These are phyloP conservation scores for Aquilaria sinensis DNA, from an alignment of 345 rosid species.

Conservation along the genomic window DNA sequence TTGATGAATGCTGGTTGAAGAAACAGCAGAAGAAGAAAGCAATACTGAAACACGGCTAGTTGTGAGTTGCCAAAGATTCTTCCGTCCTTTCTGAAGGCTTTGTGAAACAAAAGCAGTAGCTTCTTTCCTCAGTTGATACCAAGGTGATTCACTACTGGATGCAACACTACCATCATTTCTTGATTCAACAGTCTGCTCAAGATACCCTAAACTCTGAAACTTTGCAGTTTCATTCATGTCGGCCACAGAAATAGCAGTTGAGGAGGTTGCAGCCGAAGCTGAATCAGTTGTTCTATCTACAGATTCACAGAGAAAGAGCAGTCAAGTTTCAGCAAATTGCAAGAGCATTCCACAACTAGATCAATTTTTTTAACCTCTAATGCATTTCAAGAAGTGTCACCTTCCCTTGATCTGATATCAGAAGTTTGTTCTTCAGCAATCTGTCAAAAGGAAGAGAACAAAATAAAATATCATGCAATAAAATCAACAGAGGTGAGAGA, in stretches of 20 bases:
- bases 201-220: conserved; percentile 20
- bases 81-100: conserved; percentile 85
- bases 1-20: conserved; percentile 91
- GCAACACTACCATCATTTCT: conserved; percentile 47
- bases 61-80: conserved; percentile 96
- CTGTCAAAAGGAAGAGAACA: conserved; percentile 19
- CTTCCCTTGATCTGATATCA: conserved; percentile 33
- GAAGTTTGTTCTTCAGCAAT: conserved; percentile 26
- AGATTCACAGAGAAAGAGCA: conserved; percentile 28
- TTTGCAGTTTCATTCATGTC: conserved; percentile 25
- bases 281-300: conserved; percentile 25
- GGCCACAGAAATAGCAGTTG: conserved; percentile 17
- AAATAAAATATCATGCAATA: not conserved
- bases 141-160: conserved; percentile 72
- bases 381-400: conserved; percentile 24
- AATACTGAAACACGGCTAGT: conserved; percentile 89
- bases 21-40: conserved; percentile 78
- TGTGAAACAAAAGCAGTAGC: conserved; percentile 78
- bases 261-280: conserved; percentile 32
- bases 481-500: not conserved
- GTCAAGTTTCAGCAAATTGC: conserved; percentile 27
- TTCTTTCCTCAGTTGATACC: conserved; percentile 94
- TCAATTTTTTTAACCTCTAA: conserved; percentile 30
- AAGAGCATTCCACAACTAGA: conserved; percentile 29
- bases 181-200: conserved; percentile 29